Evolutionary conservation across 805 yeast species (phyloP), one percentile per base, ranked within the genome.

Genomic region (Wickerhamiella galacta): DNA sequence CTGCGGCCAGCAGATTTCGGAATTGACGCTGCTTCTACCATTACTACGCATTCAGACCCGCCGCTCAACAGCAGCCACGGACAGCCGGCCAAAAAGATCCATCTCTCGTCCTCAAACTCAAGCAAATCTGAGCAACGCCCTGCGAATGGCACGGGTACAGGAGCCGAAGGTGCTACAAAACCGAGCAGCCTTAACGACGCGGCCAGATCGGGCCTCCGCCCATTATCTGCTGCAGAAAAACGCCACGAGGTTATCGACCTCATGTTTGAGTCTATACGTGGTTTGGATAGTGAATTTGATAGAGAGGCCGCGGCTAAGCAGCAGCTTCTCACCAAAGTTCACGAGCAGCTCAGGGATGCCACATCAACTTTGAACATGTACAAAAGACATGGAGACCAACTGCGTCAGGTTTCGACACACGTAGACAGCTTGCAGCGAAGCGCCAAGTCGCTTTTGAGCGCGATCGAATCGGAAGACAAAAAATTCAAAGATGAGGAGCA

Each of bases 1-100:
- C 64, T 87, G 21, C 70, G 78, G 39, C 93, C 96, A 3, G 57
- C 64, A 10, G 96, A 90, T 56, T 87, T 79, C 56, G 93, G 93
- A 28, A 71, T 77, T 34, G 69, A 11, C 16, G 24, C 25, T 4
- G 29, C 15, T 4, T 17, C 30, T 6, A 17, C 30, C 4, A 15
- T 27, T 4, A 12, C 12, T 4, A 20, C 9, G 22, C 15, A 28
- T 20, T 20, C 24, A 11, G 4, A 12, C 24, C 6, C 24, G 12
- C 25, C 25, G n/a, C 10, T n/a, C 25, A 14, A 22, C n/a, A 14
- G 12, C 14, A n/a, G 12, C 14, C 25, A 22, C 14, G 25, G 64
- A n/a, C n/a, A n/a, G n/a, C n/a, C n/a, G n/a, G n/a, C n/a, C n/a
- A n/a, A n/a, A n/a, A n/a, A n/a, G n/a, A n/a, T n/a, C n/a, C n/a